These are phyloP conservation scores for Eragrostis tef DNA, from an alignment of 202 grass and related monocot genomes.

Conservation along the genomic window DNA sequence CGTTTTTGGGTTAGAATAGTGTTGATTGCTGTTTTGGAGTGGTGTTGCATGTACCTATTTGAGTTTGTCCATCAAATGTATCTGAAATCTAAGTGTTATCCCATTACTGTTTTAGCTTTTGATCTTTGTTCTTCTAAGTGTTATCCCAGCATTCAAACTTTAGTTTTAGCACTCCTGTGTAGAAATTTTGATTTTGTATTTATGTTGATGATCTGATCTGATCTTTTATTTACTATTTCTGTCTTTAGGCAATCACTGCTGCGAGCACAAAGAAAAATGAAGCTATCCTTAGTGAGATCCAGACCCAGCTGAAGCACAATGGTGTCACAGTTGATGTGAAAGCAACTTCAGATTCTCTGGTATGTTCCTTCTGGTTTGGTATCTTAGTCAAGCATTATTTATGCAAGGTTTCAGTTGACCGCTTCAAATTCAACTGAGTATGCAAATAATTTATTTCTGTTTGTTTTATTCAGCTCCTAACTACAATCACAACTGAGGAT, in stretches of 20 bases:
- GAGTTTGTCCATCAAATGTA: background rate
- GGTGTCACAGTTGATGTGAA: conserved; percentile 65
- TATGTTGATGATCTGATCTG: conserved; percentile 3
- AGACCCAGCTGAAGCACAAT: conserved; percentile 68
- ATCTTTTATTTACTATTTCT: conserved; percentile 18
- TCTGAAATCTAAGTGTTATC: background rate
- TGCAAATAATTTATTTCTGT: conserved; percentile 4
- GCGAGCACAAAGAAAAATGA: conserved; percentile 70
- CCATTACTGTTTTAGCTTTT: background rate
- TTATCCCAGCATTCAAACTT: background rate
- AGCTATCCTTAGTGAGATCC: conserved; percentile 65
- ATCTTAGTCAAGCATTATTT: conserved; percentile 2
- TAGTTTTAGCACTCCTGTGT: background rate
- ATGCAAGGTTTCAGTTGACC: background rate
- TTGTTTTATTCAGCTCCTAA: conserved; percentile 50
- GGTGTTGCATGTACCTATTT: background rate
- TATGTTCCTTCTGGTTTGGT: conserved; percentile 33
- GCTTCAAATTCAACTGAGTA: conserved; percentile 1
- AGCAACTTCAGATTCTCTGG: conserved; percentile 74
- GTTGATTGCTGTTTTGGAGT: background rate
- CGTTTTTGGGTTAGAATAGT: background rate
- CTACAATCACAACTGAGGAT: conserved; percentile 68
- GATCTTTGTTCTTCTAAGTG: background rate
- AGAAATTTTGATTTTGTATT: background rate
- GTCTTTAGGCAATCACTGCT: conserved; percentile 59